phyloP scores from a whole-genome alignment of 2,329 filamentous ascomycete species.

The Ophiostoma sp. region DNA sequence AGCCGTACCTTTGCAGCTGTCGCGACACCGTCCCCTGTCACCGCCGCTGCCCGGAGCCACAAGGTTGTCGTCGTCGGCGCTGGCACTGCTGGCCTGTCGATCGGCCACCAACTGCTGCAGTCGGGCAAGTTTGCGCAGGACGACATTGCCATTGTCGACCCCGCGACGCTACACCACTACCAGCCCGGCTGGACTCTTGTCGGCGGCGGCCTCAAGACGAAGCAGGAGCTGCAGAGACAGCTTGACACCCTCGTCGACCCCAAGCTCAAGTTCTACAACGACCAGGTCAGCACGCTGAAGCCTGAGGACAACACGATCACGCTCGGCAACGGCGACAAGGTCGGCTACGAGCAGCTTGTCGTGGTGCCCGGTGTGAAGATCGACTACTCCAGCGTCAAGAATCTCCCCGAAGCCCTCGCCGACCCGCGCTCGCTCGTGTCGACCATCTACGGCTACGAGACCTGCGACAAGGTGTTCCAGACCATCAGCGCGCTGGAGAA shows the following conservation, averaged over 20 bases:
- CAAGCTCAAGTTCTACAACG: slow-evolving; percentile 57
- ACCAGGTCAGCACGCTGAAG: slow-evolving; percentile 44
- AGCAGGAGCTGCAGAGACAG: slow-evolving; percentile 50
- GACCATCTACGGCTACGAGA: slow-evolving; percentile 54
- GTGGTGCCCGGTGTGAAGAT: slow-evolving; percentile 54
- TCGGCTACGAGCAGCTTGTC: slow-evolving; percentile 60
- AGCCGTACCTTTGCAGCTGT: slow-evolving; percentile 2
- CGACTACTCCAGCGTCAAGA: slow-evolving; percentile 48
- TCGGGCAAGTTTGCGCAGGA: slow-evolving; percentile 50
- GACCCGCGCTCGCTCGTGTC: slow-evolving; percentile 46
- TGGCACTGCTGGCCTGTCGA: slow-evolving; percentile 58
- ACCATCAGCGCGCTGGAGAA: slow-evolving; percentile 44
- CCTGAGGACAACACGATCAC: slow-evolving; percentile 54
- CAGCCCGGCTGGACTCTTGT: slow-evolving; percentile 67
- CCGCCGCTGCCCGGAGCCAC: slow-evolving; percentile 17
- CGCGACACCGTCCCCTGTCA: not conserved
- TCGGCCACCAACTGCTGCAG: slow-evolving; percentile 62
- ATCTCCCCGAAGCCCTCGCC: slow-evolving; percentile 51
- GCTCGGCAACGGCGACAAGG: slow-evolving; percentile 48
- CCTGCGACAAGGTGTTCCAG: slow-evolving; percentile 48
- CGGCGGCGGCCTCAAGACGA: slow-evolving; percentile 59
- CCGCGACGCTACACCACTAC: slow-evolving; percentile 59
- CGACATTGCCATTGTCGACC: slow-evolving; percentile 61
- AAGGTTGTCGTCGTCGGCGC: slow-evolving; percentile 34
- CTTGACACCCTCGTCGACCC: slow-evolving; percentile 49